Evolutionary conservation across 805 yeast genomes (phyloP), one percentile per base, ranked within the genome.

Genomic region (Ogataea siamensis): DNA sequence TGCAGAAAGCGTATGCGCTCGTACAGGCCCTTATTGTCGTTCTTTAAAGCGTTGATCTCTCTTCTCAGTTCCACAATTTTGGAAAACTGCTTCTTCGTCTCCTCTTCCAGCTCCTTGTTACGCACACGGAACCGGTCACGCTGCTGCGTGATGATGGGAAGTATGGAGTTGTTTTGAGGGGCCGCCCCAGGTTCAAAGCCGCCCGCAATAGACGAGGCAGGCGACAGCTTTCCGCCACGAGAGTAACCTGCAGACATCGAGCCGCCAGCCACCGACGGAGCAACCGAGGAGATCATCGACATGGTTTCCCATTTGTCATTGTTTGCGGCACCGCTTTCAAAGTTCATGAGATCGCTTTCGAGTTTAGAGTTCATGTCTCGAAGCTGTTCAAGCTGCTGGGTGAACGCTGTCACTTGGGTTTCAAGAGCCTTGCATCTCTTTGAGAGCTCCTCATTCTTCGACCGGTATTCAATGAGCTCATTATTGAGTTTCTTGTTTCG

Each of bases 121-220:
- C 87, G 73, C n/a, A 76, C 73, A 52, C 94, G 79, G 68, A 89
- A 88, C 46, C 99, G 70, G 60, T 91, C 99, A 58, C 99, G 78
- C 65, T 91, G 99, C 55, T 91, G 89, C 10, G 96, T 88, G 19
- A 93, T 78, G 37, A 91, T 87, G 1, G 95, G 94, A 34, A 91
- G 62, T 19, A 89, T 76, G 4, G 79, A 73, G 9, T 68, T 54
- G 36, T 74, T 76, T 43, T 57, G 57, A 22, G 40, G 43, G 13
- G 41, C 32, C 4, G 39, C 18, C 2, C 33, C 21, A 16, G 53
- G 43, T 25, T 47, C 40, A 45, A 42, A 44, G 8, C 67, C 67
- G 17, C 77, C 76, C 5, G 71, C 70, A 33, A 70, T 70, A 1
- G 78, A 74, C 12, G 76, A 68, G 1, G 78, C 74, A 9, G 79